Percentiles rank a stretch among this genome's conserved stretches.
Conservation (phyloP, 1,139 yeast species). For the Lodderomyces pseudojiufengensis region DNA sequence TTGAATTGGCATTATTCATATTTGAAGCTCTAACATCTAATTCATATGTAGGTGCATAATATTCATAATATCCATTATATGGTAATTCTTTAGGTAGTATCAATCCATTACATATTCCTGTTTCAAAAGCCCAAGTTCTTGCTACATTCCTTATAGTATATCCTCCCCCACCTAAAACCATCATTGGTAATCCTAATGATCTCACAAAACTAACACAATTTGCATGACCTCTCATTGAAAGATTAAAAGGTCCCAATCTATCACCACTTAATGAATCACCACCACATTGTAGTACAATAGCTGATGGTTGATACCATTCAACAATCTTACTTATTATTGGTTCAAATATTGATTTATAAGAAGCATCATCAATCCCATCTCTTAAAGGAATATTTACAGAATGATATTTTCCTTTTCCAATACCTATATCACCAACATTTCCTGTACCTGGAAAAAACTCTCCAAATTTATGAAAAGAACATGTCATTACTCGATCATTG, state of each 20-base stretch:
- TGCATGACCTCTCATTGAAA: constrained; percentile 91
- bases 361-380: constrained; percentile 95
- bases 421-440: constrained; percentile 78
- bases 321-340: constrained; percentile 79
- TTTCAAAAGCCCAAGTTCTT: constrained; percentile 93
- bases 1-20: constrained; percentile 94
- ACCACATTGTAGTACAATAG: constrained; percentile 94
- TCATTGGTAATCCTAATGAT: constrained; percentile 81
- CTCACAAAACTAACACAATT: constrained; percentile 88
- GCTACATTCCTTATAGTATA: constrained; percentile 98
- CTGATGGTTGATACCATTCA: constrained; percentile 92
- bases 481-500: constrained; percentile 93
- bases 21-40: constrained; percentile 92
- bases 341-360: constrained; percentile 83
- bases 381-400: constrained; percentile 87
- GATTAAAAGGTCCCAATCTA: constrained; percentile 87
- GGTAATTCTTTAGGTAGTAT: constrained; percentile 81
- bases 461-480: constrained; percentile 95
- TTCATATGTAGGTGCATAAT: constrained; percentile 94
- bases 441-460: constrained; percentile 98
- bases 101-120: constrained; percentile 82
- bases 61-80: constrained; percentile 93
- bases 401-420: constrained; percentile 83
- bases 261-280: constrained; percentile 96
- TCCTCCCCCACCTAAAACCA: constrained; percentile 98